Evolutionary conservation across 192 early-diverging fungal species (phyloP), one percentile per base, ranked within the genome.

Genomic region (Coemansia sp.): DNA sequence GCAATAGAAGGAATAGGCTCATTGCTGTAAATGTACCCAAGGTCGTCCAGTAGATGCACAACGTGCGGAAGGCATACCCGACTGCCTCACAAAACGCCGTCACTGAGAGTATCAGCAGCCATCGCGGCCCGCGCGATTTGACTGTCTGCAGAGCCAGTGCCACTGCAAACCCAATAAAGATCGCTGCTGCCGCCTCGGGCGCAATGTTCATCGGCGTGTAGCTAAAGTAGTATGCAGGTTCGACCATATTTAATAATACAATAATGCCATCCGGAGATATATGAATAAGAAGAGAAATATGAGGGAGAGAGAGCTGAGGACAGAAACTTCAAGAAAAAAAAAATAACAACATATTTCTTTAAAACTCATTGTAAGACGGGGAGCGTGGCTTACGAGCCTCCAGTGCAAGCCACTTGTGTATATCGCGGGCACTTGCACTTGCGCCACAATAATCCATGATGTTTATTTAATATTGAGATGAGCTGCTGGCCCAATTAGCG

Each of bases 1-100:
- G 69, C n/a, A 79, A 47, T 1, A 79, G 62, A 15, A 79, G 75
- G 38, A 79, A 79, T 7, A 79, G 47, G 7, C 68, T 75, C 62
- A 74, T 79, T 27, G 57, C 68, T 1, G 65, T 60, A n/a, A 71
- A 79, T 29, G 64, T 46, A 3, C 55, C 62, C 22, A 77, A 15
- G 6, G 68, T 53, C 3, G 77, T 79, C 33, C 49, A 62, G 62
- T 75, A 75, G 15, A 70, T 65, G 24, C 77, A 79, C 5, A 55
- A 7, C 3, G 66, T 65, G 43, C 77, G 77, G 27, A 79, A 50
- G 10, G 41, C 74, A 41, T 79, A 79, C 13, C 77, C 77, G 36
- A 79, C 24, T 5, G 63, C 41, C 46, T 79, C 77, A 61, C 65
- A 33, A 5, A 79, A 55, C 20, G 77, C 74, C 7, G 70, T 72